Evolutionary conservation across 495 filamentous ascomycete genomes (phyloP), one percentile per base, ranked within the genome.

Genomic region (Mytilinidion resinicola): DNA sequence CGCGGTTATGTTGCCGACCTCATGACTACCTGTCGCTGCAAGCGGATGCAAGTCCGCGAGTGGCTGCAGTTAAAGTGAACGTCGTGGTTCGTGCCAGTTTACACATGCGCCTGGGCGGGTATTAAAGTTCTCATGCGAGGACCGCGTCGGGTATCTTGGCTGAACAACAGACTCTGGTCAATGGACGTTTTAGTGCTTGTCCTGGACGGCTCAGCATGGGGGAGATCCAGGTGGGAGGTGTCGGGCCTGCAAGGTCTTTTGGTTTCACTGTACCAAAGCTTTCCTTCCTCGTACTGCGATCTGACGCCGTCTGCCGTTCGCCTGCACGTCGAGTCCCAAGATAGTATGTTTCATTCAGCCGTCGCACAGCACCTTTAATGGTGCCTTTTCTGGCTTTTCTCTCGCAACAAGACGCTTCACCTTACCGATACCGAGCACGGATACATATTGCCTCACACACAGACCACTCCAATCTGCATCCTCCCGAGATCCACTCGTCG

Each of bases 1-100:
- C 76, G 76, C 72, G 76, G 71, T 74, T 51, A 76, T 65, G 75
- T 76, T 73, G 70, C 77, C 69, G 62, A 68, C 67, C 66, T 69
- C 69, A 62, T 68, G 67, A 79, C 61, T 78, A 78, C 57, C 17
- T 54, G 36, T 57, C 52, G 25, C 25, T 30, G 25, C 25, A 6
- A 30, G 25, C 25, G 25, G 25, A 30, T 30, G 25, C 25, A 30
- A 30, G 25, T 30, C 25, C 25, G 25, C 6, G 25, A 30, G 25
- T 30, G 25, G 25, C 25, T 30, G 55, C 61, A 67, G 67, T 62
- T 59, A 43, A 59, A 62, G 52, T 62, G 51, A 48, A 49, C 59
- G 56, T 52, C 20, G 46, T 25, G 46, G 46, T 49, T n/a, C 46
- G 46, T 19, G 21, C 21, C 9, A 25, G 3, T 14, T 57, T 34